These are phyloP conservation scores for Cymbidium sinense DNA, from an alignment of 106 monocot genomes.

Conservation along the genomic window DNA sequence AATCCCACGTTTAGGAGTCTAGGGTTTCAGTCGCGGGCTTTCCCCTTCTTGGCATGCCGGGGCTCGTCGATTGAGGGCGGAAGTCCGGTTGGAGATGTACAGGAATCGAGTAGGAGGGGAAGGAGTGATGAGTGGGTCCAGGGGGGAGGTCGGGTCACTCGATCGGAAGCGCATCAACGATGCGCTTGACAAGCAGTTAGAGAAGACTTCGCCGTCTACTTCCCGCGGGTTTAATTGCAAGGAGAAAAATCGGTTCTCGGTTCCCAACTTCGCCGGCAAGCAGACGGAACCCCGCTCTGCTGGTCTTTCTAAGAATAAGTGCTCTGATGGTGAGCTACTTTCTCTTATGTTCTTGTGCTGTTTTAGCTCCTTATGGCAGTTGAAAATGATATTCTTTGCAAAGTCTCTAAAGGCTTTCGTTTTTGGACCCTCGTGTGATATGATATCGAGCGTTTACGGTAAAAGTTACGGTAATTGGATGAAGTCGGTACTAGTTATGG, in stretches of 20 bases:
- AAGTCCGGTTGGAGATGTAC: constrained; percentile 14
- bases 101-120: constrained; percentile 14
- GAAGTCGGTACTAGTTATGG: background rate
- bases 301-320: background rate
- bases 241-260: constrained; percentile 29
- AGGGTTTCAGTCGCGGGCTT: background rate
- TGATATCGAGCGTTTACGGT: background rate
- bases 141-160: constrained; percentile 25
- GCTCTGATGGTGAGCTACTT: background rate
- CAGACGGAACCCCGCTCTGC: constrained; percentile 2
- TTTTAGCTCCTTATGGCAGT: background rate
- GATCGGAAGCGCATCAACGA: constrained; percentile 27
- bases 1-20: background rate
- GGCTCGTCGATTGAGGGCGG: constrained; percentile 2
- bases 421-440: background rate
- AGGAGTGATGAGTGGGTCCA: constrained; percentile 25
- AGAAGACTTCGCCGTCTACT: constrained; percentile 44
- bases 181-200: constrained; percentile 50
- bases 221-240: constrained; percentile 36
- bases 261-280: background rate
- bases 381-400: background rate
- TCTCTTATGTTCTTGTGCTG: background rate
- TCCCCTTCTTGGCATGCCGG: background rate
- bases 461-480: background rate
- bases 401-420: background rate